A percentile compares a stretch with the other conserved stretches of the same genome.
phyloP scores from a whole-genome alignment of 2,329 filamentous ascomycete species.

The Colletotrichum euphorbiae region DNA sequence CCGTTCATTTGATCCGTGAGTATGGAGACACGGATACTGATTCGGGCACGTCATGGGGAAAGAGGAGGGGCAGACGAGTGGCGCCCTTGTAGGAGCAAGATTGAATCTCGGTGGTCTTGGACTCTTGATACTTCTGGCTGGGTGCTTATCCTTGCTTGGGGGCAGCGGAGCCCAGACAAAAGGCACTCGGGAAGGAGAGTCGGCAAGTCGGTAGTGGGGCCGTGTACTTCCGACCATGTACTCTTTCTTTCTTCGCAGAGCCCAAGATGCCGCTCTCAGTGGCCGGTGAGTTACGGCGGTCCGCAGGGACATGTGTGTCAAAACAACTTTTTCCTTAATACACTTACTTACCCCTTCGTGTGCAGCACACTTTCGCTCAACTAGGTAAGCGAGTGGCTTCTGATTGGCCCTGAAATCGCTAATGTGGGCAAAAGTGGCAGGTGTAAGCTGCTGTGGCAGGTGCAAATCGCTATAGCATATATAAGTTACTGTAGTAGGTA shows the following conservation, averaged over 20 bases:
- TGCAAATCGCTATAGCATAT: no score
- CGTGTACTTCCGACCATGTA: not conserved
- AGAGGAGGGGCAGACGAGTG: not conserved
- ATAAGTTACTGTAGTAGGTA: no score
- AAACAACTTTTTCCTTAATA: no score
- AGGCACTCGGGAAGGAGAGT: constrained; percentile 37
- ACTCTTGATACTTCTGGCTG: not conserved
- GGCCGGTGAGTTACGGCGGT: no score
- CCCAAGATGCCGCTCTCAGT: constrained; percentile 3
- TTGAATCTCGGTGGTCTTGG: constrained; percentile 3
- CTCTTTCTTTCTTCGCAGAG: no score
- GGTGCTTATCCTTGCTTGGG: constrained; percentile 24
- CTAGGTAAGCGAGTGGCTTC: no score
- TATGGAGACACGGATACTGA: not conserved
- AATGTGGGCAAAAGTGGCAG: no score
- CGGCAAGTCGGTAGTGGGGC: constrained; percentile 34
- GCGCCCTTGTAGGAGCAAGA: constrained; percentile 1
- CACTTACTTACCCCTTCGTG: no score
- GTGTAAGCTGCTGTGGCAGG: no score
- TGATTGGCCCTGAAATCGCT: no score
- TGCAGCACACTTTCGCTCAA: no score
- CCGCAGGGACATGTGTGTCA: no score
- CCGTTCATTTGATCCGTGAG: constrained; percentile 21
- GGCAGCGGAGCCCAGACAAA: constrained; percentile 22
- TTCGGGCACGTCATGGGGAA: not conserved